These are phyloP conservation scores for Phytophthora ohioensis DNA, from an alignment of 352 stramenopile genomes.

Conservation along the genomic window DNA sequence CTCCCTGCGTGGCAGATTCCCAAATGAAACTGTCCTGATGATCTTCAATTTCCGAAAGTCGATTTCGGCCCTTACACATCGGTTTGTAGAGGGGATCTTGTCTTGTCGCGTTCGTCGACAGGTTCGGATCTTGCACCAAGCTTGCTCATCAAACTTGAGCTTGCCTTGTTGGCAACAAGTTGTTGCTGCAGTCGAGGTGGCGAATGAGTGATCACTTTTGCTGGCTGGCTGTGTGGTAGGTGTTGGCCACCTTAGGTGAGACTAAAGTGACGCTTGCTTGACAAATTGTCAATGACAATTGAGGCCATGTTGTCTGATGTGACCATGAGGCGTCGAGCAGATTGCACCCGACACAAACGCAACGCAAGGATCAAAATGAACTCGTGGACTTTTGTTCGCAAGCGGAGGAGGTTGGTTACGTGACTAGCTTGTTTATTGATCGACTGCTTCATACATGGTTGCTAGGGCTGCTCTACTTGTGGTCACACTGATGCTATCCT, in stretches of 20 bases:
- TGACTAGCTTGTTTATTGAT: constrained; percentile 3
- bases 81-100: not conserved
- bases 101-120: constrained; percentile 12
- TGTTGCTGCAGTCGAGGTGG: no score
- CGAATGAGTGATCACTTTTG: no score
- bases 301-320: no score
- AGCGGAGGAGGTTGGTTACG: no score
- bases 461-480: not conserved
- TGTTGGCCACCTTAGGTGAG: no score
- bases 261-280: no score
- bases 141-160: constrained; percentile 15
- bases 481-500: not conserved
- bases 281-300: no score
- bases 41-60: constrained; percentile 3
- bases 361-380: no score
- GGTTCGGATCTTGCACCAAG: constrained; percentile 12
- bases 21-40: constrained; percentile 11
- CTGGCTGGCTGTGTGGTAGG: no score
- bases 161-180: not conserved
- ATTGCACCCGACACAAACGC: no score
- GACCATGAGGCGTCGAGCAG: no score
- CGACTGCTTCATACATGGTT: constrained; percentile 8
- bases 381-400: no score
- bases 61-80: not conserved
- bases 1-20: constrained; percentile 10